Evolutionary conservation across 2,329 filamentous ascomycete species (phyloP).

Genomic region (Coniella vitis): DNA sequence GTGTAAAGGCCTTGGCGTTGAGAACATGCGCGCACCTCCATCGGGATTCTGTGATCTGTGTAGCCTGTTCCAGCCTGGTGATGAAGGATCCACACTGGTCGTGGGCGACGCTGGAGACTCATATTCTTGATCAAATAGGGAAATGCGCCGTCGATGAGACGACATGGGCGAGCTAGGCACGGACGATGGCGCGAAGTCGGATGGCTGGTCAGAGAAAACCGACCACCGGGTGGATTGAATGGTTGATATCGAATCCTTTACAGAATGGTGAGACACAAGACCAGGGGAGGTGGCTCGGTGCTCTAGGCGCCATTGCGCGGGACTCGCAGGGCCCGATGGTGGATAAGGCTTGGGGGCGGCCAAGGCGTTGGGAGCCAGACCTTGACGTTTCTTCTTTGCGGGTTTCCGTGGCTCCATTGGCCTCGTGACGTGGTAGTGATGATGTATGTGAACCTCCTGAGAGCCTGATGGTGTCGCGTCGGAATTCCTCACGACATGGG

Average conservation of each 20-base stretch:
- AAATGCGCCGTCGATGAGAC: slow-evolving; percentile 51
- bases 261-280: slow-evolving; percentile 34
- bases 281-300: slow-evolving; percentile 33
- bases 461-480: slow-evolving; percentile 38
- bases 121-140: slow-evolving; percentile 69
- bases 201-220: slow-evolving; percentile 51
- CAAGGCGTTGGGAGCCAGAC: slow-evolving; percentile 54
- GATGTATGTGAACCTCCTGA: slow-evolving; percentile 84
- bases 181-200: slow-evolving; percentile 63
- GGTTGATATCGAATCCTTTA: slow-evolving; percentile 45
- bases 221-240: slow-evolving; percentile 56
- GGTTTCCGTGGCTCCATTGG: slow-evolving; percentile 56
- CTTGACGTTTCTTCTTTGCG: slow-evolving; percentile 63
- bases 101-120: slow-evolving; percentile 76
- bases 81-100: slow-evolving; percentile 64
- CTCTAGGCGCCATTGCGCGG: slow-evolving; percentile 30
- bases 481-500: slow-evolving; percentile 1
- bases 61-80: slow-evolving; percentile 45
- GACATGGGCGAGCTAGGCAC: slow-evolving; percentile 77
- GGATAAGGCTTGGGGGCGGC: slow-evolving; percentile 41
- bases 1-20: slow-evolving; percentile 25
- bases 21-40: slow-evolving; percentile 45
- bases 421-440: slow-evolving; percentile 75
- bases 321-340: slow-evolving; percentile 34
- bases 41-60: slow-evolving; percentile 48